Conservation (phyloP, 345 rosid species). For the Populus alba region DNA sequence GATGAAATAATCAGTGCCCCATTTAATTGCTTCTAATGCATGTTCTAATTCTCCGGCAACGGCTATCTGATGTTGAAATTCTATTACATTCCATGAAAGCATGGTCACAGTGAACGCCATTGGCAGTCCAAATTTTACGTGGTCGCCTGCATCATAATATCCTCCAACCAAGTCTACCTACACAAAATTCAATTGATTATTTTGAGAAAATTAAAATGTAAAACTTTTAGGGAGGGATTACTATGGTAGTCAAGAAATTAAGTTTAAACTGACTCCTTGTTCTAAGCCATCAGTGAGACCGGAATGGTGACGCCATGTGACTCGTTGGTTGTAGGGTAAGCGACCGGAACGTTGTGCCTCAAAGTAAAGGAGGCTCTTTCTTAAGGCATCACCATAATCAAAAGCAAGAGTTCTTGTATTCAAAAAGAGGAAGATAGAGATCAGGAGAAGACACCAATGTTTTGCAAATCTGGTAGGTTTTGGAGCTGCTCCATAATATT, state of each 20-base stretch:
- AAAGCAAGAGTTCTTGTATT: not conserved
- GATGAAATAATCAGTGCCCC: slow-evolving; percentile 38
- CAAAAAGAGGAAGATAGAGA: slow-evolving; percentile 17
- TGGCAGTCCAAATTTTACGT: slow-evolving; percentile 32
- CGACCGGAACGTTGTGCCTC: slow-evolving; percentile 39
- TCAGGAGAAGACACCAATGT: slow-evolving; percentile 4
- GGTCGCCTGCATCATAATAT: slow-evolving; percentile 37
- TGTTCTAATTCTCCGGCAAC: slow-evolving; percentile 23
- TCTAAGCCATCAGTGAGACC: slow-evolving; percentile 34
- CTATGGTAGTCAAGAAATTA: not conserved
- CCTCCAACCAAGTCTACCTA: slow-evolving; percentile 37
- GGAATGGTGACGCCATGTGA: slow-evolving; percentile 36
- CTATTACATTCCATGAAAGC: slow-evolving; percentile 32
- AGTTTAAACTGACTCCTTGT: slow-evolving; percentile 23
- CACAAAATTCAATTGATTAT: not conserved
- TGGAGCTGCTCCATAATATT: not conserved
- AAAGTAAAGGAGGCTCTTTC: slow-evolving; percentile 34
- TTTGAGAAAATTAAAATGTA: not conserved
- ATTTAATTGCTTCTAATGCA: slow-evolving; percentile 31
- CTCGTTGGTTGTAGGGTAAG: slow-evolving; percentile 28
- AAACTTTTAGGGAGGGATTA: not conserved
- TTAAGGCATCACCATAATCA: slow-evolving; percentile 28
- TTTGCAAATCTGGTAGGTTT: slow-evolving; percentile 1
- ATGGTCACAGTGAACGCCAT: slow-evolving; percentile 32
- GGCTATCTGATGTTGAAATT: slow-evolving; percentile 24